Evolutionary conservation across 495 filamentous ascomycete genomes (phyloP).

Genomic region (Xylaria flabelliformis): DNA sequence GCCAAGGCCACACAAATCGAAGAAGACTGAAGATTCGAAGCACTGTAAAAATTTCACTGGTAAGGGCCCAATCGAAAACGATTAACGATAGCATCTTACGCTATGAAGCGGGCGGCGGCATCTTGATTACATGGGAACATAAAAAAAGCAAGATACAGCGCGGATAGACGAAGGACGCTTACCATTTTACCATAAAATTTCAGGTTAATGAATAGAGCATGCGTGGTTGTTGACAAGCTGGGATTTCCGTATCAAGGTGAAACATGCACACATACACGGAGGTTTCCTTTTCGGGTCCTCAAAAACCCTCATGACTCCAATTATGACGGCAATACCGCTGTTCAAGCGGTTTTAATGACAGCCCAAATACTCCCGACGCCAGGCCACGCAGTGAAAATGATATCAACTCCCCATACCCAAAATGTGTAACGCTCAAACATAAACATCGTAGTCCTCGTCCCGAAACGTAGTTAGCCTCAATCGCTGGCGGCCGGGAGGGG

Average conservation of each 20-base stretch:
- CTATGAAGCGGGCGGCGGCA: background rate
- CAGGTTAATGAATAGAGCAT: background rate
- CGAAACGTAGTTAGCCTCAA: background rate
- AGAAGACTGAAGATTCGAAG: slow-evolving; percentile 46
- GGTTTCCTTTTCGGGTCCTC: background rate
- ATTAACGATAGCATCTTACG: slow-evolving; percentile 12
- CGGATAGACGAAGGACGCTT: background rate
- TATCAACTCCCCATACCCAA: background rate
- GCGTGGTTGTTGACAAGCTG: background rate
- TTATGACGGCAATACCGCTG: background rate
- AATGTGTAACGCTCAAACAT: background rate
- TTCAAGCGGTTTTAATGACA: background rate
- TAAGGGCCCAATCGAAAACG: slow-evolving; percentile 1
- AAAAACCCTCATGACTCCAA: background rate
- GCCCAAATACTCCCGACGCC: slow-evolving; percentile 3
- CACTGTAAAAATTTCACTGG: slow-evolving; percentile 9
- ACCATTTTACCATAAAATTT: background rate
- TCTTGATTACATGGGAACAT: background rate
- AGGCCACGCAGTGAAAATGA: background rate
- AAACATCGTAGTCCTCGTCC: background rate
- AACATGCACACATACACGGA: slow-evolving; percentile 1
- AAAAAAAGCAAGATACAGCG: slow-evolving; percentile 20
- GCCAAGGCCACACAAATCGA: slow-evolving; percentile 48
- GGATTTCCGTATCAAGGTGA: background rate
- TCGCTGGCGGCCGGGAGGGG: background rate